Percentiles rank a stretch among this genome's conserved stretches.
Conservation (phyloP, 257 asterid genomes). For the Gentiana dahurica region DNA sequence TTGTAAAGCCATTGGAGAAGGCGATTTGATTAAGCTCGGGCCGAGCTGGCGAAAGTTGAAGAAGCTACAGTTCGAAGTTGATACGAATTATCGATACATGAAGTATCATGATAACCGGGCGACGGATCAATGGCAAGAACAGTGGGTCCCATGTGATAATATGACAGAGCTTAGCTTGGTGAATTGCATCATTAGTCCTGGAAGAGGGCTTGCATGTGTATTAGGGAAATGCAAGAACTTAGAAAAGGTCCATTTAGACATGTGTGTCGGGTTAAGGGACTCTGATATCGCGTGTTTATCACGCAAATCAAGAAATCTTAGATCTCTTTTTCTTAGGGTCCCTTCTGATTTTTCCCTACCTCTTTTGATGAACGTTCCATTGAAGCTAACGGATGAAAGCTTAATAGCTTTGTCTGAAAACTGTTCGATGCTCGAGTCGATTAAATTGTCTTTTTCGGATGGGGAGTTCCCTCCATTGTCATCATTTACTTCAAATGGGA, state of each 20-base stretch:
- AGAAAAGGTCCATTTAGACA: conserved; percentile 53
- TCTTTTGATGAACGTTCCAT: conserved; percentile 44
- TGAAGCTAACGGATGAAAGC: conserved; percentile 58
- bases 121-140: conserved; percentile 59
- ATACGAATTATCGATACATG: conserved; percentile 66
- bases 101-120: conserved; percentile 53
- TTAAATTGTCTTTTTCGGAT: conserved; percentile 47
- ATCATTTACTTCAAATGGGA: conserved; percentile 54
- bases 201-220: conserved; percentile 77
- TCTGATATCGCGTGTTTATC: conserved; percentile 61
- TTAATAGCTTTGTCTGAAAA: conserved; percentile 48
- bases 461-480: conserved; percentile 56
- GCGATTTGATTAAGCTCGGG: conserved; percentile 65
- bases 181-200: conserved; percentile 69
- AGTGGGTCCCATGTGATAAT: conserved; percentile 50
- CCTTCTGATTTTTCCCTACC: conserved; percentile 62
- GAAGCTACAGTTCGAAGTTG: conserved; percentile 66
- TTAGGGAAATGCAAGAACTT: conserved; percentile 59
- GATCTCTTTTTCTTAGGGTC: conserved; percentile 53
- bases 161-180: conserved; percentile 66
- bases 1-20: conserved; percentile 78
- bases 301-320: conserved; percentile 50
- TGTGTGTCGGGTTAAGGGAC: conserved; percentile 80
- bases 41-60: conserved; percentile 50
- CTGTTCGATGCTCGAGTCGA: conserved; percentile 48